Base-by-base conservation (phyloP, 2,329 filamentous ascomycete genomes). In the Ophiostoma montium region DNA sequence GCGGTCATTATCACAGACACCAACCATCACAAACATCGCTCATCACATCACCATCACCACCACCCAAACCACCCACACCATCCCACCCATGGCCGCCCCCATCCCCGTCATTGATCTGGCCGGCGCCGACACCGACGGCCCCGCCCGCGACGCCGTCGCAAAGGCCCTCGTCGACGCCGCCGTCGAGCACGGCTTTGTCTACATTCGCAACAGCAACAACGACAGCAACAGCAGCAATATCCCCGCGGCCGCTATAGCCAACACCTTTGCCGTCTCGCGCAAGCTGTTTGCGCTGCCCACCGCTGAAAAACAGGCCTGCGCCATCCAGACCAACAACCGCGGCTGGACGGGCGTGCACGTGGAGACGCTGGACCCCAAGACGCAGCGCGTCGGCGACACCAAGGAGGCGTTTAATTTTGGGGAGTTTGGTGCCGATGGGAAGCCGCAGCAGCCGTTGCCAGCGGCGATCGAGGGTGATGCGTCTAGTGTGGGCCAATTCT, bases 391-490 rank as follows among this genome's bases (percentile, higher is more conserved):
- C 31, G 86, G 86, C 15, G 88, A 95, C 60, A 87, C 86, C 58
- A 95, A 95, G 71, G 86, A 95, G 86, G 89, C 84, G 35, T 90
- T 96, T 72, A 98, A 96, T 68, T 84, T 96, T 60, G 86, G 83
- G 55, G 78, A 86, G 57, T 94, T 92, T 27, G 23, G 8, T 61
- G 61, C 70, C 50, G 57, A 78, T 54, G 74, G 78, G 56, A 79
- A 80, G 64, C 75, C 84, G 13, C 79, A 83, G 53, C 90, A 96
- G 62, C 82, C 84, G 9, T 70, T 96, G 1, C 88, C 90, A 0
- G 59, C 69, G 1, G 70, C 76, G 8, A 70, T 96, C 2, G 61
- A 67, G 15, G 56, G 70, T 1, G 70, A 84, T 53, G 75, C 84
- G 58, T 57, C 68, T 7, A 70, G 80, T 16, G 71, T 95, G 53